Base-by-base conservation (phyloP, 164 flowering plant species). In the Stephania cephalantha region DNA sequence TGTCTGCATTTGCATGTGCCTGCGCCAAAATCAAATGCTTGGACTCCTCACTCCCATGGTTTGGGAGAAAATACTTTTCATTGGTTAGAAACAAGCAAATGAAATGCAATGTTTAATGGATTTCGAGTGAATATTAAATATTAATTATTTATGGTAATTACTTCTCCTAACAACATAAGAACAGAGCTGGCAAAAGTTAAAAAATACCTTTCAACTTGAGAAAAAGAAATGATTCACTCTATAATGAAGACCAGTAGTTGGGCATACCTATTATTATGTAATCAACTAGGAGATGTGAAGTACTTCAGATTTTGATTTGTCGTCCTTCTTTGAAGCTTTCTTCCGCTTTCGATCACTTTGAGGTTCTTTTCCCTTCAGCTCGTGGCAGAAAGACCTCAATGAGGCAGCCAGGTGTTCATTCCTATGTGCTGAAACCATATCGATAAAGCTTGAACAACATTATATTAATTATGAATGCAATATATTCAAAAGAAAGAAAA, bases 341-440 rank as follows among this genome's bases (percentile, higher is more conserved):
- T 87, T 95, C 71, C 95, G 81, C 86, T 93, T 95, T 86, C 84
- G 88, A 71, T 91, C 94, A 46, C 85, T 79, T 69, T 81, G 94
- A 15, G 91, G 92, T 73, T 91, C 97, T 81, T 90, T 89, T 4
- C 87, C 88, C 82, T 90, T 90, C 74, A 95, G 80, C 35, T 88
- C 90, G 71, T 86, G 73, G 75, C 84, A 69, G 73, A 90, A 87
- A 64, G 90, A 86, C 83, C 89, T 88, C 81, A 95, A 80, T 68
- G 81, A 79, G 15, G 83, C 25, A 46, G 91, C 82, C 65, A 95
- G 78, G 75, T 90, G 87, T 64, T 91, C 92, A 74, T 95, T 93
- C 75, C 96, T 87, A 82, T 90, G 99, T n/a, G 93, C 99, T 91
- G 88, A 80, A 81, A 86, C 71, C 78, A 85, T 76, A 74, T 44